phyloP scores from a whole-genome alignment of 192 early-diverging fungal species.

The Rhizophlyctis rosea region DNA sequence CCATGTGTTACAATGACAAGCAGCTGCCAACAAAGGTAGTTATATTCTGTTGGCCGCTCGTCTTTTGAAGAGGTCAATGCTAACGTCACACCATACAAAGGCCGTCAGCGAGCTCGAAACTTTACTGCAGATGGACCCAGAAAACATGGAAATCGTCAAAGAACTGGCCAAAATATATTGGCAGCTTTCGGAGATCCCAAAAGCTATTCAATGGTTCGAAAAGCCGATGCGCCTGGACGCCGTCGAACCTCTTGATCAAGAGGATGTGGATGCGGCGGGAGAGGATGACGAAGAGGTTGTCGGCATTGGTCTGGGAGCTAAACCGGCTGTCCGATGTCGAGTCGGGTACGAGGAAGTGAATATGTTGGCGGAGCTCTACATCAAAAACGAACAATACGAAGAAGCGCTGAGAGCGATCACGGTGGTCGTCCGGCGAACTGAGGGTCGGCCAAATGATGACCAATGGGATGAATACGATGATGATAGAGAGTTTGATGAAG shows the following conservation, averaged over 20 bases:
- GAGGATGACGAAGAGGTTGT: slow-evolving; percentile 33
- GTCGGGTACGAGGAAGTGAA: slow-evolving; percentile 83
- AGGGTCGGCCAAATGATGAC: neutral
- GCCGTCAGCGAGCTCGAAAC: slow-evolving; percentile 58
- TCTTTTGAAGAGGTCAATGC: neutral
- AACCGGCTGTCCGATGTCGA: slow-evolving; percentile 13
- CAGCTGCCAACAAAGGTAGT: slow-evolving; percentile 51
- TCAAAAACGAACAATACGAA: slow-evolving; percentile 75
- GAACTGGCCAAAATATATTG: slow-evolving; percentile 59
- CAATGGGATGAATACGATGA: slow-evolving; percentile 44
- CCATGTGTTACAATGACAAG: slow-evolving; percentile 59
- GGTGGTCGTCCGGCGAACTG: slow-evolving; percentile 55
- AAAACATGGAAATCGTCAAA: slow-evolving; percentile 65
- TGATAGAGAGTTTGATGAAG: slow-evolving; percentile 61
- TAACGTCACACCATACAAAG: slow-evolving; percentile 27
- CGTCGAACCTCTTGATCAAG: slow-evolving; percentile 18
- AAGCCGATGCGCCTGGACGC: slow-evolving; percentile 33
- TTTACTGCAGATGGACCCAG: slow-evolving; percentile 59
- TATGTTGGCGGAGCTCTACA: slow-evolving; percentile 82
- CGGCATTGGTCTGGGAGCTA: slow-evolving; percentile 1
- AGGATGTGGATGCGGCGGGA: slow-evolving; percentile 33
- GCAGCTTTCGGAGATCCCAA: slow-evolving; percentile 48
- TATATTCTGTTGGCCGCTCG: slow-evolving; percentile 21
- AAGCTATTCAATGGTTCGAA: slow-evolving; percentile 46
- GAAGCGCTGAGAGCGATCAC: slow-evolving; percentile 69